phyloP scores from a whole-genome alignment of 306 rosid species.

The Prosopis cineraria region DNA sequence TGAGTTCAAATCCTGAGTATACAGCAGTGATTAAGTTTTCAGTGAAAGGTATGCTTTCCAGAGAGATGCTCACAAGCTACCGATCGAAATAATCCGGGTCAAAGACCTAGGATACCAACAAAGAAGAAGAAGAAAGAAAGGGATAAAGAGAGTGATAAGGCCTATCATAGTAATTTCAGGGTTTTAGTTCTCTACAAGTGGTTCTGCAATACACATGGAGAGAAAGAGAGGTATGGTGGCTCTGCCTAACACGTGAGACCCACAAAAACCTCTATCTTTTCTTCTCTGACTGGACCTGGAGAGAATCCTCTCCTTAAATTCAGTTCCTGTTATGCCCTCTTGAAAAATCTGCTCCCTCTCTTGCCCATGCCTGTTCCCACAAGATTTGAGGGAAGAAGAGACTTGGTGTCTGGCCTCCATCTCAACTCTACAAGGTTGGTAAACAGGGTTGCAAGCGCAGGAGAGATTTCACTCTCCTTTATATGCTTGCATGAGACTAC shows the following conservation, averaged over 20 bases:
- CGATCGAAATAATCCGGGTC: no score
- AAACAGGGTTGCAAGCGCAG: conserved; percentile 67
- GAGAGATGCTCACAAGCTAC: no score
- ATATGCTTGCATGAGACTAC: conserved; percentile 86
- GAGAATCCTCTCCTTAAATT: conserved; percentile 10
- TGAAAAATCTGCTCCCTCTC: conserved; percentile 88
- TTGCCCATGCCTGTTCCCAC: conserved; percentile 67
- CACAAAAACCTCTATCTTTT: neutral
- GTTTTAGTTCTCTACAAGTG: neutral
- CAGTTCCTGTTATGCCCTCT: conserved; percentile 49
- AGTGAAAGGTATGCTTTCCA: no score
- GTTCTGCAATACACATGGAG: no score
- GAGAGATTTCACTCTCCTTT: conserved; percentile 70
- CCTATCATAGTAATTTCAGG: neutral
- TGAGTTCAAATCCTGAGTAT: no score
- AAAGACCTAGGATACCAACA: no score
- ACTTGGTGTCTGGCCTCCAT: conserved; percentile 93
- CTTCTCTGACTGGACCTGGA: neutral
- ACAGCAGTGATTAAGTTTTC: no score
- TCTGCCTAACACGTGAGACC: no score
- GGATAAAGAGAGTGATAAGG: no score
- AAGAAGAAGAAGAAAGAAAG: no score
- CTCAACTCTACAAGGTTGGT: conserved; percentile 71
- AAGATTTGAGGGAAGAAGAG: conserved; percentile 66
- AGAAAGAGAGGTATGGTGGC: neutral